phyloP scores from a whole-genome alignment of 2,329 filamentous ascomycete genomes.

The Phyllosticta paracitricarpa region DNA sequence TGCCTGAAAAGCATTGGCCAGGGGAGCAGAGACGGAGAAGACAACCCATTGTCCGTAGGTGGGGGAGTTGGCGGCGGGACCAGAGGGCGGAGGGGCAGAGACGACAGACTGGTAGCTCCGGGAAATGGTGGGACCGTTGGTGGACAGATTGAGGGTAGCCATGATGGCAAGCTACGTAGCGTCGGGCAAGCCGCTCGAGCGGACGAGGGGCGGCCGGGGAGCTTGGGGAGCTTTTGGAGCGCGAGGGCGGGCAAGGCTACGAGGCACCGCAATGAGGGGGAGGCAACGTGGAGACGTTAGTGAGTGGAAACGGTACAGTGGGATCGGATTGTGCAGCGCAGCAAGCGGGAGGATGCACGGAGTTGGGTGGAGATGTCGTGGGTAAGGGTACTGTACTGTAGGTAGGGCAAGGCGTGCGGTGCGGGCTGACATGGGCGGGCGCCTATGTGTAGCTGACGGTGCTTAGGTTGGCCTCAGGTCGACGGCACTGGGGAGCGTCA shows the following conservation, averaged over 20 bases:
- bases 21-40: conserved; percentile 83
- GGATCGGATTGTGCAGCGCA: neutral
- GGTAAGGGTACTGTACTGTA: neutral
- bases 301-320: neutral
- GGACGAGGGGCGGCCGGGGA: conserved; percentile 41
- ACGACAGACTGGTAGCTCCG: conserved; percentile 56
- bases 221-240: conserved; percentile 42
- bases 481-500: neutral
- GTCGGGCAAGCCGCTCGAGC: neutral
- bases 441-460: no score
- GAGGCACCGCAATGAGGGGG: neutral
- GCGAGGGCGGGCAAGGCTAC: neutral
- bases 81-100: conserved; percentile 48
- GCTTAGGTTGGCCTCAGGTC: no score
- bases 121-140: conserved; percentile 44
- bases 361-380: neutral
- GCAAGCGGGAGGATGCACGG: neutral
- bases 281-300: neutral
- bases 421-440: neutral
- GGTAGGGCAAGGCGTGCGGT: neutral
- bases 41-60: conserved; percentile 90
- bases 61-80: conserved; percentile 54
- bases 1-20: conserved; percentile 83
- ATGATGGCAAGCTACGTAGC: conserved; percentile 48
- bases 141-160: conserved; percentile 51